phyloP scores from a whole-genome alignment of 768 basidiomycete genomes.

The Amanita molliuscula region DNA sequence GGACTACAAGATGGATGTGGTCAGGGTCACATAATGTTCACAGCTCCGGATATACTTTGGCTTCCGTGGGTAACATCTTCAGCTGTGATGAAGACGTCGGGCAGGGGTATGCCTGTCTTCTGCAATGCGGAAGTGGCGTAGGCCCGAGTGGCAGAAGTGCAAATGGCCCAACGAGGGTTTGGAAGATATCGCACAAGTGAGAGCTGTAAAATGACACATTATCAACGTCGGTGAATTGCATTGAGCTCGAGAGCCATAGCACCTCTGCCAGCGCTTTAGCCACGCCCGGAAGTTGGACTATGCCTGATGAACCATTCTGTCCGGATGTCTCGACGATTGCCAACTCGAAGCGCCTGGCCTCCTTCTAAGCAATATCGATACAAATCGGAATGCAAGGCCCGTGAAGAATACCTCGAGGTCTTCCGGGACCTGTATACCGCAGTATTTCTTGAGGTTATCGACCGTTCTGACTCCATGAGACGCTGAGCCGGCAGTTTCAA shows the following conservation, averaged over 20 bases:
- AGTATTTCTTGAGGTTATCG: conserved; percentile 69
- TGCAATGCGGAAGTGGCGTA: conserved; percentile 70
- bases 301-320: conserved; percentile 44
- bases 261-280: conserved; percentile 47
- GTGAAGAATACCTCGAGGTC: conserved; percentile 47
- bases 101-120: conserved; percentile 54
- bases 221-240: neutral
- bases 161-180: conserved; percentile 75
- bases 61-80: conserved; percentile 75
- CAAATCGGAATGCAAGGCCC: neutral
- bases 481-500: conserved; percentile 25
- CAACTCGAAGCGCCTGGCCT: conserved; percentile 70
- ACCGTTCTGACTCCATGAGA: conserved; percentile 79
- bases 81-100: conserved; percentile 71
- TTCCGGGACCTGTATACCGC: conserved; percentile 56
- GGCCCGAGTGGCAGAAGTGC: conserved; percentile 70
- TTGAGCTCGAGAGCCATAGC: neutral
- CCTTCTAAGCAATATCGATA: conserved; percentile 29
- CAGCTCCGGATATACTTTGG: conserved; percentile 38
- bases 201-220: conserved; percentile 19
- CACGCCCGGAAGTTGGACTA: conserved; percentile 70
- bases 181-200: conserved; percentile 27
- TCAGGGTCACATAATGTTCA: neutral
- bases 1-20: conserved; percentile 33
- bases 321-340: conserved; percentile 61